These are phyloP conservation scores for Emydomyces testavorans DNA, from an alignment of 2,329 filamentous ascomycete genomes.

Conservation along the genomic window DNA sequence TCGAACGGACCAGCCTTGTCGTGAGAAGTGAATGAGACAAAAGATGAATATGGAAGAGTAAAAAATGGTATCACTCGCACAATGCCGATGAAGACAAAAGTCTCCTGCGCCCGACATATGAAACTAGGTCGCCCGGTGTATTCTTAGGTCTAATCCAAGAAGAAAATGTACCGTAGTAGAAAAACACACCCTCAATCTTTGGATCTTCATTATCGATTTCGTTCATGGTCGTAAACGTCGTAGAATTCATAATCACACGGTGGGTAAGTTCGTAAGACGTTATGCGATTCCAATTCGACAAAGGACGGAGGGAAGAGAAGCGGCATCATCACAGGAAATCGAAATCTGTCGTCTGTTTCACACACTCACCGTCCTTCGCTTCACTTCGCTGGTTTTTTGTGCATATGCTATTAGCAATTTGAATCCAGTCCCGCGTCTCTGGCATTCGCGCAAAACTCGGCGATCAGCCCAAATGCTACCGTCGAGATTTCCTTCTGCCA, in stretches of 20 bases:
- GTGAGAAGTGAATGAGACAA: neutral
- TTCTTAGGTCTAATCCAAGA: neutral
- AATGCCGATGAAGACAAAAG: neutral
- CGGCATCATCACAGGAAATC: neutral
- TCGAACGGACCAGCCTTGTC: constrained; percentile 4
- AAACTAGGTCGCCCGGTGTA: constrained; percentile 1
- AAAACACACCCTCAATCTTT: neutral
- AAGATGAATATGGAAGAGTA: neutral
- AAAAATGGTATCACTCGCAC: neutral
- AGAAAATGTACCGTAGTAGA: neutral
- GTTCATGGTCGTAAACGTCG: constrained; percentile 9
- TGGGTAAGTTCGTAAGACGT: neutral
- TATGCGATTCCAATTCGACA: neutral
- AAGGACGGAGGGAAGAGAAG: neutral
- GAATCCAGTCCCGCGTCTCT: constrained; percentile 74
- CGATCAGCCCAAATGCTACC: constrained; percentile 70
- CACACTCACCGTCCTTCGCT: constrained; percentile 36
- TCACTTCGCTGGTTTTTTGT: constrained; percentile 53
- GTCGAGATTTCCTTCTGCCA: constrained; percentile 38
- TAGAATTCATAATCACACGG: constrained; percentile 7
- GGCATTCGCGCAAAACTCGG: constrained; percentile 67
- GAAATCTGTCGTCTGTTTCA: constrained; percentile 16
- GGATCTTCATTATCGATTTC: constrained; percentile 10
- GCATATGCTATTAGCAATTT: constrained; percentile 87
- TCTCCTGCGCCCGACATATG: neutral